phyloP scores from a whole-genome alignment of 805 yeast genomes.

The Wickerhamiella galacta region DNA sequence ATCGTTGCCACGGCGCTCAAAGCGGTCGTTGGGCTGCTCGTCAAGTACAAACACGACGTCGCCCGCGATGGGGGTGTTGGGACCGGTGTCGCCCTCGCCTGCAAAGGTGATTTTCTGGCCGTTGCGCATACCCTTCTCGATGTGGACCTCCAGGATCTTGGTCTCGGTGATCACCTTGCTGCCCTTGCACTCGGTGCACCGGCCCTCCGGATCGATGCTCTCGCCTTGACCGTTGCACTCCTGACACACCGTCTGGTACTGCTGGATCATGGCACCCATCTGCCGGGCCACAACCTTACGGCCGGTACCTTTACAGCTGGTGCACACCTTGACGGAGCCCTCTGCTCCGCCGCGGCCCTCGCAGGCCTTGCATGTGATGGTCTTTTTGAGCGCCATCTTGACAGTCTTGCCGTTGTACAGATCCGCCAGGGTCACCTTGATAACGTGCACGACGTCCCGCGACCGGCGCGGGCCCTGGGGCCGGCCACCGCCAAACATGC shows the following conservation, averaged over 20 bases:
- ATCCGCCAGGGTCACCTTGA: slow-evolving; percentile 62
- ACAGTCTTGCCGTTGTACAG: slow-evolving; percentile 50
- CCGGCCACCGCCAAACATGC: slow-evolving; percentile 45
- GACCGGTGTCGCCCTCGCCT: slow-evolving; percentile 97
- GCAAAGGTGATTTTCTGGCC: slow-evolving; percentile 81
- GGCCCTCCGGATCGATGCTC: slow-evolving; percentile 68
- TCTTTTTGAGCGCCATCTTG: slow-evolving; percentile 85
- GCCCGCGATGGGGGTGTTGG: slow-evolving; percentile 80
- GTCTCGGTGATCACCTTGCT: slow-evolving; percentile 75
- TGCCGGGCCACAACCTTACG: slow-evolving; percentile 82
- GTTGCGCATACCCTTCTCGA: slow-evolving; percentile 93
- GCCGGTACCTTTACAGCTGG: slow-evolving; percentile 83
- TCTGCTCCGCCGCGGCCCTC: slow-evolving; percentile 94
- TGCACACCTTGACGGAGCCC: slow-evolving; percentile 75
- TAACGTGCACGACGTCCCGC: slow-evolving; percentile 78
- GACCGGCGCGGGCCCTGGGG: slow-evolving; percentile 79
- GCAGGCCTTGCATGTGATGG: slow-evolving; percentile 74
- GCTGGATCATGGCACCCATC: slow-evolving; percentile 98
- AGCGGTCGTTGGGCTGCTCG: slow-evolving; percentile 71
- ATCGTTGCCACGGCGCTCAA: slow-evolving; percentile 81
- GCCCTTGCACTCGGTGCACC: slow-evolving; percentile 78
- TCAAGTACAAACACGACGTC: slow-evolving; percentile 86
- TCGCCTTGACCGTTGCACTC: slow-evolving; percentile 87
- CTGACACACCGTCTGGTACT: slow-evolving; percentile 90
- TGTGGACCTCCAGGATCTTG: slow-evolving; percentile 83